Evolutionary conservation across 352 stramenopile genomes (phyloP), one percentile per base, ranked within the genome.

Genomic region (Thalassiosira hispida): DNA sequence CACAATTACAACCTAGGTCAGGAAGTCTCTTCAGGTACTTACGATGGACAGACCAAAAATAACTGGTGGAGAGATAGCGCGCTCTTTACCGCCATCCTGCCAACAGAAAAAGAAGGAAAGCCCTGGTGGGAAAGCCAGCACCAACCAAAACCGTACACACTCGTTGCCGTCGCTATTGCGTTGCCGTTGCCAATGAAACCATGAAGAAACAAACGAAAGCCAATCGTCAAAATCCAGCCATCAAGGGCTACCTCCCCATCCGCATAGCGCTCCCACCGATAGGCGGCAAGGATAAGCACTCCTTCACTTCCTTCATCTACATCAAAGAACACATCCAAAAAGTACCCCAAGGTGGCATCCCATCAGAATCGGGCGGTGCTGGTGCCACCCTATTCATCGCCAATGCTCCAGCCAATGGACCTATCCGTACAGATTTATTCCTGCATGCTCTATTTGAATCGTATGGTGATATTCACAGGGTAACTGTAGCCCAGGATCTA

Each of bases 191-290:
- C 40, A 0, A 40, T 33, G 29, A 11, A 38, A 62, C 25, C 20
- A 67, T 66, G 67, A 76, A 69, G 23, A 68, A 68, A 69, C 27
- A 66, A 47, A 69, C 47, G 5, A 85, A 81, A 42, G 35, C 53
- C 31, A 68, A 61, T 42, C 29, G 55, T 55, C 44, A 67, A 18
- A 40, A 8, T 35, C 66, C 67, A n/a, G 57, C 79, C 27, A 93
- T 94, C 52, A 93, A 92, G 56, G 89, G 89, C 49, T 94, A 93
- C 64, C 73, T 94, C 22, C 87, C 89, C 8, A 77, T 94, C 38
- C 81, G 87, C 44, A 51, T 94, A 14, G n/a, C 57, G 14, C 64
- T 92, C n/a, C 83, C 83, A 18, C 35, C 66, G 31, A 18, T 67
- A 56, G 29, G 69, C n/a, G 57, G 60, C 38, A 57, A 73, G n/a